A percentile compares a stretch with the other conserved stretches of the same genome.
Conservation (phyloP, 2,329 filamentous ascomycete species). For the Arthrobotrys entomopaga region DNA sequence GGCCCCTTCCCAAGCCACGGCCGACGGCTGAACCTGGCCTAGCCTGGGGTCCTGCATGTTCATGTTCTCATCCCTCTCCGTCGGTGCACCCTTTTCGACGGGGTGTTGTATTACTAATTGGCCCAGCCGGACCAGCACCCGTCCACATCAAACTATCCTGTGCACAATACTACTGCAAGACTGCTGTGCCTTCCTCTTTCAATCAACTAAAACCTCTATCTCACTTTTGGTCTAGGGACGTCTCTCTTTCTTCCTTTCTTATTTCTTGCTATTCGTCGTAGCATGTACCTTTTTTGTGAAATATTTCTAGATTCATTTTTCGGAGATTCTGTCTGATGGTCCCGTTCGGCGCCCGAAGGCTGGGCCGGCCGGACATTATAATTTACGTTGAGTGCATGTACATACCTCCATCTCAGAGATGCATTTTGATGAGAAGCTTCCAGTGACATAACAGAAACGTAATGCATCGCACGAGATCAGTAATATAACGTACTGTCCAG, state of each 20-base stretch:
- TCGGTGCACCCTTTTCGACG: background rate
- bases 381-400: background rate
- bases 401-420: too few relatives aligned
- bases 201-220: background rate
- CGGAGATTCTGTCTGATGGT: constrained; percentile 9
- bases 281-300: background rate
- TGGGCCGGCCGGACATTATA: constrained; percentile 16
- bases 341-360: constrained; percentile 19
- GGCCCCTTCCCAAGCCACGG: constrained; percentile 9
- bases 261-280: background rate
- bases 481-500: constrained; percentile 10
- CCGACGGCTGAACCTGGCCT: constrained; percentile 44
- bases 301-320: background rate
- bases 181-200: constrained; percentile 19
- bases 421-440: background rate
- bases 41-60: background rate
- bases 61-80: too few relatives aligned
- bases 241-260: too few relatives aligned
- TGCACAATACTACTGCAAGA: background rate
- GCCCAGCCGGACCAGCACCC: too few relatives aligned
- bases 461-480: constrained; percentile 11
- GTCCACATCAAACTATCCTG: too few relatives aligned
- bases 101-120: constrained; percentile 31
- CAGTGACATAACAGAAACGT: constrained; percentile 55
- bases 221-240: too few relatives aligned